A percentile compares a stretch with the other conserved stretches of the same genome.
Conservation (phyloP, 257 asterid species). For the Fraxinus quadrangulata region DNA sequence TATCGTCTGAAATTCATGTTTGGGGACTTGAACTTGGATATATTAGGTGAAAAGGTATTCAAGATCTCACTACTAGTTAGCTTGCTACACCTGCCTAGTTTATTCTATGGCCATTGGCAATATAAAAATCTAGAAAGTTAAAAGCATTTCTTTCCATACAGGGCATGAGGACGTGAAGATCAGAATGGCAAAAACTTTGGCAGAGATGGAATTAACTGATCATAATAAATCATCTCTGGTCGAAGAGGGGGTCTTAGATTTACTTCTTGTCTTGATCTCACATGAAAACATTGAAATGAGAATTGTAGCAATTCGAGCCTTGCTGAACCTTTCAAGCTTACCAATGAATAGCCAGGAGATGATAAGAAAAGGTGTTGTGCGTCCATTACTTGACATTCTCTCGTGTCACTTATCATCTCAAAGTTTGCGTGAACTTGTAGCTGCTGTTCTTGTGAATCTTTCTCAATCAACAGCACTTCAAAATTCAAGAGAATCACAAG, state of each 20-base stretch:
- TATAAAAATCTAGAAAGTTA: background rate
- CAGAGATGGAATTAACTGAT: slow-evolving; percentile 65
- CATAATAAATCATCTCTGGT: slow-evolving; percentile 55
- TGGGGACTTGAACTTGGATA: background rate
- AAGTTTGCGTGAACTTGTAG: slow-evolving; percentile 50
- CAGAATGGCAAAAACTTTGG: slow-evolving; percentile 58
- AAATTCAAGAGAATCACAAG: slow-evolving; percentile 33
- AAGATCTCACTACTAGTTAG: background rate
- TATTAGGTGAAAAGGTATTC: background rate
- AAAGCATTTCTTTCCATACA: slow-evolving; percentile 29
- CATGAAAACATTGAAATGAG: slow-evolving; percentile 48
- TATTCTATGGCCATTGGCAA: background rate
- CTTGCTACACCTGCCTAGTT: background rate
- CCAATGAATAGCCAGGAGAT: slow-evolving; percentile 58
- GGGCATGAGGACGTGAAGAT: slow-evolving; percentile 57
- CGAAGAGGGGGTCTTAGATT: slow-evolving; percentile 52
- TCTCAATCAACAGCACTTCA: slow-evolving; percentile 51
- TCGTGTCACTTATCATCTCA: slow-evolving; percentile 47
- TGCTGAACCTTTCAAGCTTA: slow-evolving; percentile 54
- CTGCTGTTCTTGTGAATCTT: slow-evolving; percentile 49
- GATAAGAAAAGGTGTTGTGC: slow-evolving; percentile 53
- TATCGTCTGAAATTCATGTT: background rate
- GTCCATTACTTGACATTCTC: slow-evolving; percentile 53
- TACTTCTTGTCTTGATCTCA: slow-evolving; percentile 47
- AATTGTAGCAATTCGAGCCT: slow-evolving; percentile 47